These are phyloP conservation scores for Fonsecaea multimorphosa DNA, from an alignment of 2,329 filamentous ascomycete species.

Conservation along the genomic window DNA sequence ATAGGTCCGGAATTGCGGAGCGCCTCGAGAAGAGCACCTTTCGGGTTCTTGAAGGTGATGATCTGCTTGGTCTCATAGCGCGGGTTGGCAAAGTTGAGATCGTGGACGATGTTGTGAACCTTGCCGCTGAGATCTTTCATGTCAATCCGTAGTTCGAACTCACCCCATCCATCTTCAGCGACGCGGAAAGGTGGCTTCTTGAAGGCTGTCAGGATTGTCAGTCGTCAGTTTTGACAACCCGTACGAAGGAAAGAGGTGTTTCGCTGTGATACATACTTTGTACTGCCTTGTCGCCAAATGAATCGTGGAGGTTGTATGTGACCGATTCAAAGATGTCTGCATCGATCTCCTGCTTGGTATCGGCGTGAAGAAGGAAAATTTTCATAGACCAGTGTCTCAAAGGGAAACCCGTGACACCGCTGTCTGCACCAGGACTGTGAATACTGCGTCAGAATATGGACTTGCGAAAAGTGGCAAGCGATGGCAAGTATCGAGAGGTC, in stretches of 20 bases:
- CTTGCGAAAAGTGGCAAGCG: neutral
- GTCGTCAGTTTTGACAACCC: neutral
- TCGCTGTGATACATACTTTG: slow-evolving; percentile 71
- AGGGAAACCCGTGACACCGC: slow-evolving; percentile 83
- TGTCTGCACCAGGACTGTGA: slow-evolving; percentile 72
- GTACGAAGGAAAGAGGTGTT: slow-evolving; percentile 3
- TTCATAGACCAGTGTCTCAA: slow-evolving; percentile 92
- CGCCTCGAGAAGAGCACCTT: slow-evolving; percentile 74
- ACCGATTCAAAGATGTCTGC: slow-evolving; percentile 91
- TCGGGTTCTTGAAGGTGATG: slow-evolving; percentile 80
- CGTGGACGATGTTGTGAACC: slow-evolving; percentile 81
- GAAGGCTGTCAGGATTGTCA: slow-evolving; percentile 63
- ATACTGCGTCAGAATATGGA: slow-evolving; percentile 19
- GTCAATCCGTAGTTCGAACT: slow-evolving; percentile 93
- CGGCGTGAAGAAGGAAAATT: slow-evolving; percentile 69
- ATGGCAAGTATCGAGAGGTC: neutral
- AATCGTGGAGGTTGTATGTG: slow-evolving; percentile 90
- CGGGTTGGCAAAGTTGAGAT: slow-evolving; percentile 85
- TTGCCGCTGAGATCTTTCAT: slow-evolving; percentile 80
- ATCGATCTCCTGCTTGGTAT: slow-evolving; percentile 77
- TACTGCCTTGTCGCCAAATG: slow-evolving; percentile 78
- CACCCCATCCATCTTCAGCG: slow-evolving; percentile 95
- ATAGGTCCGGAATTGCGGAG: slow-evolving; percentile 85
- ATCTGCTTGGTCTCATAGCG: slow-evolving; percentile 83
- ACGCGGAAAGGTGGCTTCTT: slow-evolving; percentile 86